phyloP scores from a whole-genome alignment of 805 yeast species.

The Monosporozyma aerobia region DNA sequence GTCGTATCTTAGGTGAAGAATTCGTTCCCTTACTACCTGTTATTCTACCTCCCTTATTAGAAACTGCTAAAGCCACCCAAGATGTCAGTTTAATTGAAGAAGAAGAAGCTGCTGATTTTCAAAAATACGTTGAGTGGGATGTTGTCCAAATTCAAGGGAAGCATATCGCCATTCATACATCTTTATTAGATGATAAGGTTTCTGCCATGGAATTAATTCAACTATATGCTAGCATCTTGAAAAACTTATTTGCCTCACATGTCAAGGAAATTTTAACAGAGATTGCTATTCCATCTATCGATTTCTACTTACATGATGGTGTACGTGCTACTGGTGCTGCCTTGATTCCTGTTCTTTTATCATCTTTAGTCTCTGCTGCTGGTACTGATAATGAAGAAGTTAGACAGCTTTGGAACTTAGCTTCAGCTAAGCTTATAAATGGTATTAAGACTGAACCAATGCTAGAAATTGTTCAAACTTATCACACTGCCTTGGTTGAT shows the following conservation, averaged over 20 bases:
- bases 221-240: conserved; percentile 75
- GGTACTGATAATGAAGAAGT: conserved; percentile 49
- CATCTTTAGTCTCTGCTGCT: conserved; percentile 45
- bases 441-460: conserved; percentile 72
- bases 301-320: conserved; percentile 87
- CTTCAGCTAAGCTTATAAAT: conserved; percentile 56
- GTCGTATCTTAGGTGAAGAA: conserved; percentile 75
- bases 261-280: conserved; percentile 69
- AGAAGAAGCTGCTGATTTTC: conserved; percentile 78
- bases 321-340: conserved; percentile 88
- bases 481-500: conserved; percentile 62
- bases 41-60: conserved; percentile 82
- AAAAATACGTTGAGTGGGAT: conserved; percentile 89
- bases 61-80: conserved; percentile 81
- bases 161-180: conserved; percentile 89
- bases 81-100: conserved; percentile 81
- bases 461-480: conserved; percentile 70
- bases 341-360: conserved; percentile 67
- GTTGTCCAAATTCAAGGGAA: conserved; percentile 85
- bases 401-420: conserved; percentile 59
- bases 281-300: conserved; percentile 79
- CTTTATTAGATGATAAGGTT: conserved; percentile 88
- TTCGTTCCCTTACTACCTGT: conserved; percentile 75
- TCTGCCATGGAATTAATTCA: conserved; percentile 82
- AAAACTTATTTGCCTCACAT: conserved; percentile 74